These are phyloP conservation scores for Aspergillus homomorphus DNA, from an alignment of 495 filamentous ascomycete species.

Conservation along the genomic window DNA sequence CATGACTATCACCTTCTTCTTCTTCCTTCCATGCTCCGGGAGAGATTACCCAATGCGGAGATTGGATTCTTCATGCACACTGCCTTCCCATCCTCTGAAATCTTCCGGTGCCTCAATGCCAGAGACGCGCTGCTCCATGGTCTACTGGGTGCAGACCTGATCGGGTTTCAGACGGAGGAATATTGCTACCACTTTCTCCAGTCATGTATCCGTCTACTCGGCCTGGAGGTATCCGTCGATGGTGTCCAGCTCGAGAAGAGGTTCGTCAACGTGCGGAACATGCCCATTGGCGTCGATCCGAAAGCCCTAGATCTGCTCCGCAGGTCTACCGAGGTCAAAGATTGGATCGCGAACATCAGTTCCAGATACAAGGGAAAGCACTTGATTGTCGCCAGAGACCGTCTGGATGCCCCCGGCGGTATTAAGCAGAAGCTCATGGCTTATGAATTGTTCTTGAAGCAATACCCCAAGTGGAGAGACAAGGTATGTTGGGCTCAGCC, in stretches of 20 bases:
- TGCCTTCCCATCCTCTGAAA: constrained; percentile 91
- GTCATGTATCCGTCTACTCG: constrained; percentile 84
- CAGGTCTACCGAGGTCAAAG: constrained; percentile 63
- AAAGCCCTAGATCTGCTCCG: constrained; percentile 67
- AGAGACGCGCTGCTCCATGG: constrained; percentile 84
- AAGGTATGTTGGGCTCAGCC: constrained; percentile 41
- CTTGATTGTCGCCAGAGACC: constrained; percentile 87
- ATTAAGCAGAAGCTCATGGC: constrained; percentile 89
- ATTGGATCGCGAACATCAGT: constrained; percentile 74
- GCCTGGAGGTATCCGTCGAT: constrained; percentile 79
- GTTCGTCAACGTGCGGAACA: constrained; percentile 78
- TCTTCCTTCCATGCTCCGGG: constrained; percentile 81
- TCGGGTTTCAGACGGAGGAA: constrained; percentile 89
- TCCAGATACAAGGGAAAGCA: constrained; percentile 80
- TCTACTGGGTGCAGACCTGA: constrained; percentile 83
- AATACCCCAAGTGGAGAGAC: constrained; percentile 82
- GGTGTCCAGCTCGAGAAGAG: constrained; percentile 88
- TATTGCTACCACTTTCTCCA: constrained; percentile 91
- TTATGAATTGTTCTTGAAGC: constrained; percentile 90
- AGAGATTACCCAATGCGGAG: constrained; percentile 79
- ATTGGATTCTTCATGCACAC: constrained; percentile 96
- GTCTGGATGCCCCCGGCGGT: constrained; percentile 85
- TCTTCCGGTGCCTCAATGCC: constrained; percentile 86
- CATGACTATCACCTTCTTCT: constrained; percentile 92
- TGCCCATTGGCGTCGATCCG: constrained; percentile 74